Conservation (phyloP, 2,329 filamentous ascomycete genomes). For the Calonectria hawksworthii region DNA sequence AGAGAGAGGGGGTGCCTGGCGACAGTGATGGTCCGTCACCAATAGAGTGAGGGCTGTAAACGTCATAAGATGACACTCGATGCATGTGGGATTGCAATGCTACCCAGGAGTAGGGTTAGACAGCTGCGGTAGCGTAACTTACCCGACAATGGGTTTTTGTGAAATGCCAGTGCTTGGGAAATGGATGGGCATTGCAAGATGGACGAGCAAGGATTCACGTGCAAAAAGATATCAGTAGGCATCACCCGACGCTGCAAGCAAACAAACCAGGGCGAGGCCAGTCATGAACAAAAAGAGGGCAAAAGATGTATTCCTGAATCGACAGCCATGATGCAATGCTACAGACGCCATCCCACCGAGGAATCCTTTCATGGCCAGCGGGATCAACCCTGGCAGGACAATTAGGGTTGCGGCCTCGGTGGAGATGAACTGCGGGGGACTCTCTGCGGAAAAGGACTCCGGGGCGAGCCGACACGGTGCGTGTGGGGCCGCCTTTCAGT, state of each 20-base stretch:
- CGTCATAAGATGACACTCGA: neutral
- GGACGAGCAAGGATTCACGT: neutral
- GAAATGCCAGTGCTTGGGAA: neutral
- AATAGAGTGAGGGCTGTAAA: neutral
- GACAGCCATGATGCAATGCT: neutral
- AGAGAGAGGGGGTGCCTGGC: no score
- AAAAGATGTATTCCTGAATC: neutral
- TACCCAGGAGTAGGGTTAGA: neutral
- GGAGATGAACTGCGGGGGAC: conserved; percentile 14
- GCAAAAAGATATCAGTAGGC: neutral
- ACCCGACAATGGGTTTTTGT: neutral
- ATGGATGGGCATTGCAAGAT: neutral
- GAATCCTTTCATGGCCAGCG: neutral
- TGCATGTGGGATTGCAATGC: neutral
- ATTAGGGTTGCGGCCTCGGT: conserved; percentile 16
- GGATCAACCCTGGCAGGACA: conserved; percentile 9
- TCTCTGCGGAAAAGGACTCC: conserved; percentile 9
- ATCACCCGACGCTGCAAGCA: neutral
- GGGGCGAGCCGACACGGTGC: conserved; percentile 16
- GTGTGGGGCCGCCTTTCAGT: conserved; percentile 13
- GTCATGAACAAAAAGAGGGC: neutral
- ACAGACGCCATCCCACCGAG: neutral
- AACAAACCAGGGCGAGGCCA: neutral
- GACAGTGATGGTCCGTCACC: no score
- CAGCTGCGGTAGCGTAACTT: neutral